These are phyloP conservation scores for Nicotiana noctiflora DNA, from an alignment of 257 asterid species.

Conservation along the genomic window DNA sequence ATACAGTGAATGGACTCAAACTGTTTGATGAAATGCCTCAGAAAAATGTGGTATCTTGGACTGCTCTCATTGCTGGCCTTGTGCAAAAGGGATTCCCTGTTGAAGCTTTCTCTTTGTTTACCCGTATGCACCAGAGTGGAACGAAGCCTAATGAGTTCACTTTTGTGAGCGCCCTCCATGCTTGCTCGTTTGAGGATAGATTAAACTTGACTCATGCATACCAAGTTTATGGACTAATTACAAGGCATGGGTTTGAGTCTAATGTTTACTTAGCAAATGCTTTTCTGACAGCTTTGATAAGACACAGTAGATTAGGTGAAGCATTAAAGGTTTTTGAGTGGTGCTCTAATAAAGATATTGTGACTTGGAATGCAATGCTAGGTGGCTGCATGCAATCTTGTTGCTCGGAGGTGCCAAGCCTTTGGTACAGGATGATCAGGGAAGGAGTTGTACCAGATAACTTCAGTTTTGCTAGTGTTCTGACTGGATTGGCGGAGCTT, in stretches of 20 bases:
- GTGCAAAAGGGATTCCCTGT: constrained; percentile 50
- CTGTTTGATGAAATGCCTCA: constrained; percentile 68
- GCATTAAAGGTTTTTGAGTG: constrained; percentile 43
- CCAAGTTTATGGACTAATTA: constrained; percentile 46
- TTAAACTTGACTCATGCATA: constrained; percentile 32
- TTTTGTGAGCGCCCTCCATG: constrained; percentile 62
- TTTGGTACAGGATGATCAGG: constrained; percentile 48
- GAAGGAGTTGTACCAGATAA: constrained; percentile 58
- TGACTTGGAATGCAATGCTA: constrained; percentile 71
- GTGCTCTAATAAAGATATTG: constrained; percentile 33
- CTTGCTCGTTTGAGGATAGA: constrained; percentile 42
- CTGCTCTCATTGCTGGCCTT: constrained; percentile 59
- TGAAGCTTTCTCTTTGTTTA: constrained; percentile 44
- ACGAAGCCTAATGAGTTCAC: constrained; percentile 54
- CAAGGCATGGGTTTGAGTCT: constrained; percentile 50
- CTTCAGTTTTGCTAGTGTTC: constrained; percentile 57
- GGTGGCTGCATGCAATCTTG: constrained; percentile 46
- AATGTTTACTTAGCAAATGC: constrained; percentile 49
- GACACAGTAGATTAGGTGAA: constrained; percentile 41
- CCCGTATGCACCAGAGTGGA: constrained; percentile 40
- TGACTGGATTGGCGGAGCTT: constrained; percentile 60
- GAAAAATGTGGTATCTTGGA: constrained; percentile 64
- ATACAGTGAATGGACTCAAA: constrained; percentile 22
- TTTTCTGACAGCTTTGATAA: constrained; percentile 45
- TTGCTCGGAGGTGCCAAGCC: constrained; percentile 29